These are phyloP conservation scores for Magnaporthiopsis poae DNA, from an alignment of 2,329 filamentous ascomycete species.

Conservation along the genomic window DNA sequence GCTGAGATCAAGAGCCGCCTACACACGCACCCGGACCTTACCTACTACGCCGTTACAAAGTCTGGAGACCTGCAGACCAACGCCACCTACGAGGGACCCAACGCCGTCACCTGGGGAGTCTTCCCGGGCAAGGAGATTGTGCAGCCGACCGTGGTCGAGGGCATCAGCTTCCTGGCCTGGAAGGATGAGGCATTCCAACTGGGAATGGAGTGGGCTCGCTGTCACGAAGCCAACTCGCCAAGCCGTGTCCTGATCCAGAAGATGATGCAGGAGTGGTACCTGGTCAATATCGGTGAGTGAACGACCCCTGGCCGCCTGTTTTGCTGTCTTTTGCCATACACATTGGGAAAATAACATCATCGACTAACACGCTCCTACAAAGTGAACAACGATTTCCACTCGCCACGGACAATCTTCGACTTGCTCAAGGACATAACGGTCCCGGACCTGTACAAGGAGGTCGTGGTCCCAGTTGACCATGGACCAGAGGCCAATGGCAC, in stretches of 20 bases:
- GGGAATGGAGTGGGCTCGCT: conserved; percentile 87
- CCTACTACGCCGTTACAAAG: conserved; percentile 88
- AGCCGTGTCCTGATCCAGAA: conserved; percentile 71
- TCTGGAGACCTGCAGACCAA: conserved; percentile 75
- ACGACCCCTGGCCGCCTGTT: background rate
- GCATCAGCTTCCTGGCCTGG: conserved; percentile 94
- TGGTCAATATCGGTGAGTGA: conserved; percentile 81
- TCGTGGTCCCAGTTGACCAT: conserved; percentile 17
- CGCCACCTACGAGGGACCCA: conserved; percentile 73
- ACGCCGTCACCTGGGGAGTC: conserved; percentile 98
- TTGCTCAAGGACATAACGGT: conserved; percentile 71
- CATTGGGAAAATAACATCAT: no score
- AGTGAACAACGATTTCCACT: conserved; percentile 98
- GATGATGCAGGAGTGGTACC: conserved; percentile 82
- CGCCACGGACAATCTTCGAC: conserved; percentile 69
- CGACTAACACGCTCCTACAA: conserved; percentile 7
- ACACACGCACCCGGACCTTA: conserved; percentile 68
- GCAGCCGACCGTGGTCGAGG: conserved; percentile 99
- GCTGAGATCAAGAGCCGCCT: conserved; percentile 69
- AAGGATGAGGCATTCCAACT: conserved; percentile 94
- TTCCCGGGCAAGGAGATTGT: conserved; percentile 98
- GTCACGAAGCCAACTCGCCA: conserved; percentile 65
- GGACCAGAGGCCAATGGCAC: conserved; percentile 11
- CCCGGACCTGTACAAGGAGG: conserved; percentile 46
- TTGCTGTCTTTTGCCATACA: background rate